Conservation (phyloP, 2,329 filamentous ascomycete species). For the Chaetothyriales sp. region DNA sequence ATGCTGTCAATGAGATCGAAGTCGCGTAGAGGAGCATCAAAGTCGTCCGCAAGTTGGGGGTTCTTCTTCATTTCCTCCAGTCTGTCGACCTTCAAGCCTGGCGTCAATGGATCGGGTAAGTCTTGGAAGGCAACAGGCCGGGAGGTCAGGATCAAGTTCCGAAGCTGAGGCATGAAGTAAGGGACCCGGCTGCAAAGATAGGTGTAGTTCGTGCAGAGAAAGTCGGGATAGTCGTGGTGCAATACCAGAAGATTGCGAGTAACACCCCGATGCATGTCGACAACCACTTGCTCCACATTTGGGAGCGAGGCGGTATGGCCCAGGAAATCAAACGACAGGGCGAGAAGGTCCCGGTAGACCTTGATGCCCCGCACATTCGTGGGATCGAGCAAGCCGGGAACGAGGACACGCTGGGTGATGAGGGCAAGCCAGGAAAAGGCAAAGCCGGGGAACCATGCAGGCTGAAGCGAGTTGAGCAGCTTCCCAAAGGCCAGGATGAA, state of each 20-base stretch:
- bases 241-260: constrained; percentile 71
- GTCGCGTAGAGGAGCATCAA: constrained; percentile 32
- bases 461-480: constrained; percentile 59
- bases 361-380: constrained; percentile 59
- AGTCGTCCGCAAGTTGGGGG: constrained; percentile 50
- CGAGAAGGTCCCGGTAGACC: constrained; percentile 56
- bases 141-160: constrained; percentile 75
- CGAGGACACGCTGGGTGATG: constrained; percentile 69
- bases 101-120: constrained; percentile 57
- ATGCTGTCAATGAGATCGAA: constrained; percentile 40
- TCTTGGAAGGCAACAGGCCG: constrained; percentile 56
- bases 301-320: constrained; percentile 64
- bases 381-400: constrained; percentile 59
- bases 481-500: constrained; percentile 58
- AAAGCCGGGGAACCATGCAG: constrained; percentile 65
- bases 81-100: constrained; percentile 60
- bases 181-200: constrained; percentile 69
- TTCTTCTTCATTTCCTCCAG: constrained; percentile 58
- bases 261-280: constrained; percentile 71
- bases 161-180: constrained; percentile 68
- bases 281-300: constrained; percentile 52
- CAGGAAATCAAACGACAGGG: constrained; percentile 56
- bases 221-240: constrained; percentile 90
- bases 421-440: constrained; percentile 71
- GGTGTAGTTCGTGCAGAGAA: constrained; percentile 73